Evolutionary conservation across 1,139 yeast species (phyloP), one percentile per base, ranked within the genome.

Genomic region (Eremothecium gossypii): DNA sequence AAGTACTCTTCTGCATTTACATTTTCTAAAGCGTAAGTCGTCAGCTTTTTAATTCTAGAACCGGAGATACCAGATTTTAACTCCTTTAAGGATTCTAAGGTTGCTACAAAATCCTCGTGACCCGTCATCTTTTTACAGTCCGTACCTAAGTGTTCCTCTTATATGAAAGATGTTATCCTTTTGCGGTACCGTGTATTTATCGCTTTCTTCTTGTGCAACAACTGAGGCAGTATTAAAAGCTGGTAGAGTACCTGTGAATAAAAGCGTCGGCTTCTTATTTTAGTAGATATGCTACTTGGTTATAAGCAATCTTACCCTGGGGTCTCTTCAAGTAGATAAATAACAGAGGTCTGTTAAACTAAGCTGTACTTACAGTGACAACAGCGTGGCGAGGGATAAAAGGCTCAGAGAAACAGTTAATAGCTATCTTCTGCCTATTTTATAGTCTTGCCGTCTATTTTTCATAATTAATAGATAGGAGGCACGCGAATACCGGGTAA

Each of bases 31-130:
- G 96, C 94, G 47, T 83, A 63, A 44, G 83, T 84, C 39, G 91
- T 83, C 58, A 87, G 70, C 57, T 79, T 81, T 62, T 85, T 84
- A 62, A 91, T 91, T 67, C 96, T 87, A 46, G 95, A 79, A 34
- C 97, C 97, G 30, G 96, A 87, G 44, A 91, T 94, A 46, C 98
- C 97, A 26, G 96, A 80, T 65, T 85, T 86, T 51, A 85, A 70
- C 17, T 77, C 70, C 47, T 81, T 75, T 50, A 89, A 72, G 60
- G 89, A 93, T 54, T 77, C 79, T 55, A 89, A 70, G 46, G 81
- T 73, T 48, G 70, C 65, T 63, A 81, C 83, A 64, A 85, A 84
- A 54, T 79, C 79, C 61, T 79, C 80, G 54, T 49, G 53, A 42
- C 47, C 43, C 30, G 32, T 40, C 46, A 39, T 35, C 30, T n/a